These are phyloP conservation scores for Chaetomiaceae sp. DNA, from an alignment of 2,329 filamentous ascomycete species.

Conservation along the genomic window DNA sequence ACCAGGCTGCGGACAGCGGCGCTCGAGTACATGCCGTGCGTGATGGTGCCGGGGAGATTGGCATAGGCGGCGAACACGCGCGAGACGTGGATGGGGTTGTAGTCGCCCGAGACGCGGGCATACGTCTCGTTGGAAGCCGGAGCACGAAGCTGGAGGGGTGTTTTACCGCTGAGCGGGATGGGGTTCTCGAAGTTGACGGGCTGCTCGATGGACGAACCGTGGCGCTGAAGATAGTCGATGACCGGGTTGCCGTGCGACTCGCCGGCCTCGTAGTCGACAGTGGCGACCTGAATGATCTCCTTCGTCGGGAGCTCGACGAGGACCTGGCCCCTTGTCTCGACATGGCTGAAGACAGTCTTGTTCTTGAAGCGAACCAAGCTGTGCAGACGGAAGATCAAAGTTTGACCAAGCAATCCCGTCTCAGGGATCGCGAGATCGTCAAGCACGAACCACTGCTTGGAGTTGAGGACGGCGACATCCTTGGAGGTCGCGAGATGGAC, in stretches of 20 bases:
- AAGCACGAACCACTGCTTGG: constrained; percentile 96
- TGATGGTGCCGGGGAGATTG: constrained; percentile 93
- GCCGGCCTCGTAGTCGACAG: constrained; percentile 90
- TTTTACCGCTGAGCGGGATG: constrained; percentile 91
- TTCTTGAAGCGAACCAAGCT: constrained; percentile 93
- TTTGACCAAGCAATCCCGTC: constrained; percentile 86
- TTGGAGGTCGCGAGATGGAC: constrained; percentile 81
- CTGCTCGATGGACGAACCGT: constrained; percentile 90
- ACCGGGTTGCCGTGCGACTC: constrained; percentile 94
- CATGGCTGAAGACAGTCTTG: constrained; percentile 82
- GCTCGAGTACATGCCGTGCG: constrained; percentile 99
- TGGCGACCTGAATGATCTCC: constrained; percentile 96
- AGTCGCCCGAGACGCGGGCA: constrained; percentile 94
- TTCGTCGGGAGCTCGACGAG: constrained; percentile 92
- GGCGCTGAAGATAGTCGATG: constrained; percentile 88
- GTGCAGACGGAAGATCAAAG: constrained; percentile 91
- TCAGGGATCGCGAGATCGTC: constrained; percentile 61
- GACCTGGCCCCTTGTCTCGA: constrained; percentile 89
- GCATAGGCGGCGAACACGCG: constrained; percentile 95
- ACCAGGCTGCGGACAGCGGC: constrained; percentile 92
- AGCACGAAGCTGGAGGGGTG: constrained; percentile 79
- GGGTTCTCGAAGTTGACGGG: constrained; percentile 96
- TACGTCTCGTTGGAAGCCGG: constrained; percentile 97
- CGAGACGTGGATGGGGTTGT: constrained; percentile 98
- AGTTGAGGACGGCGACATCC: constrained; percentile 88